Conservation (phyloP, 202 grass and related monocot genomes). For the Zoysia matrella region DNA sequence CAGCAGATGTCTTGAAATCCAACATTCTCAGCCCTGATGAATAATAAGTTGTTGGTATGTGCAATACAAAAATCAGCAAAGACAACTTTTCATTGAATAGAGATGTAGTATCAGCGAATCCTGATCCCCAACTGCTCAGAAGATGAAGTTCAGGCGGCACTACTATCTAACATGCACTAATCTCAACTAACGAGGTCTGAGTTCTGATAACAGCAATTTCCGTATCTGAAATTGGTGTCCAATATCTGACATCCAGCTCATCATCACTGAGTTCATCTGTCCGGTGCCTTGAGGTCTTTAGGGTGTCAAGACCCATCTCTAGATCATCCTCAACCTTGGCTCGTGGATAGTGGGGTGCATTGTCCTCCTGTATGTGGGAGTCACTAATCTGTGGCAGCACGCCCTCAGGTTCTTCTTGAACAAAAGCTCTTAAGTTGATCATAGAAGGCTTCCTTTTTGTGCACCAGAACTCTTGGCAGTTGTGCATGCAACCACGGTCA, state of each 20-base stretch:
- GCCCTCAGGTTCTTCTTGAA: conserved; percentile 62
- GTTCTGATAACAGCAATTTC: conserved; percentile 45
- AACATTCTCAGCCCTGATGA: conserved; percentile 10
- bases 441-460: conserved; percentile 71
- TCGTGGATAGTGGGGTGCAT: conserved; percentile 39
- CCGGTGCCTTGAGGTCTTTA: conserved; percentile 43
- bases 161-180: conserved; percentile 25
- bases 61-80: neutral
- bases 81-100: neutral
- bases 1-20: conserved; percentile 17
- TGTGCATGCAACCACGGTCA: conserved; percentile 59
- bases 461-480: conserved; percentile 71
- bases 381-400: conserved; percentile 31
- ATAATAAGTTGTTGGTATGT: neutral
- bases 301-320: conserved; percentile 56
- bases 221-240: conserved; percentile 40
- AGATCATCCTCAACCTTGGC: conserved; percentile 71
- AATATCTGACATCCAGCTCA: conserved; percentile 34
- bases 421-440: conserved; percentile 65
- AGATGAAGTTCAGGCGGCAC: conserved; percentile 30
- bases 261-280: conserved; percentile 39
- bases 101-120: conserved; percentile 19
- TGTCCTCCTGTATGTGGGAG: conserved; percentile 28
- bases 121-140: neutral
- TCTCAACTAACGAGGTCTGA: conserved; percentile 28